Evolutionary conservation across 1,284 basidiomycete species (phyloP), one percentile per base, ranked within the genome.

Genomic region (Melampsora larici-populina): DNA sequence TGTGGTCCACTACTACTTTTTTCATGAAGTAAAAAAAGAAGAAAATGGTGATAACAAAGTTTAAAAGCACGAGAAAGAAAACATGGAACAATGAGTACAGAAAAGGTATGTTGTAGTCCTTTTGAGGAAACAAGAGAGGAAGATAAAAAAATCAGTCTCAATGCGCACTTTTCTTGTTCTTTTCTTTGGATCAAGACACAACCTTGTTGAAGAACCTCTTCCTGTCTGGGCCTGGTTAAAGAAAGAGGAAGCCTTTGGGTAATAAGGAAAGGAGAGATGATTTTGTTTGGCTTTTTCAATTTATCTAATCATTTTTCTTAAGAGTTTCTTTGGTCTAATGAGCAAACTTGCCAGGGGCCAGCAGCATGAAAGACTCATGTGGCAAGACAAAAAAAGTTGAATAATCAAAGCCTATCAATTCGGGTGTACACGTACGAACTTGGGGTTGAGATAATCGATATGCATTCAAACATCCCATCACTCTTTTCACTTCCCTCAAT

Each of bases 391-490:
- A 58, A 29, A 8, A 55, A 29, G n/a, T 58, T 58, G 55, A 58
- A 46, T 15, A 29, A 58, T 58, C n/a, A 58, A 24, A 24, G n/a
- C 55, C 55, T 29, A 58, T 58, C n/a, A 29, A 24, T 24, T 24
- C 29, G 55, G 29, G 55, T 58, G 55, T 58, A 58, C 55, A 58
- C 55, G 55, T 58, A 58, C 55, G 55, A 29, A 58, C 55, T 58
- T 58, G 55, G n/a, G n/a, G n/a, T 58, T n/a, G n/a, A 24, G n/a
- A 58, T n/a, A 58, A 17, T 13, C n/a, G 21, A 29, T 58, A 9
- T 58, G 55, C 55, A 29, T 24, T 24, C 55, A 13, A 58, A 29
- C n/a, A 58, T n/a, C n/a, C n/a, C 55, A 24, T 58, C n/a, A 58
- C 55, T 29, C n/a, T 24, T 29, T 24, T 58, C 55, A 58, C 55